phyloP scores from a whole-genome alignment of 495 filamentous ascomycete genomes.

The Lasiosphaeris hirsuta region DNA sequence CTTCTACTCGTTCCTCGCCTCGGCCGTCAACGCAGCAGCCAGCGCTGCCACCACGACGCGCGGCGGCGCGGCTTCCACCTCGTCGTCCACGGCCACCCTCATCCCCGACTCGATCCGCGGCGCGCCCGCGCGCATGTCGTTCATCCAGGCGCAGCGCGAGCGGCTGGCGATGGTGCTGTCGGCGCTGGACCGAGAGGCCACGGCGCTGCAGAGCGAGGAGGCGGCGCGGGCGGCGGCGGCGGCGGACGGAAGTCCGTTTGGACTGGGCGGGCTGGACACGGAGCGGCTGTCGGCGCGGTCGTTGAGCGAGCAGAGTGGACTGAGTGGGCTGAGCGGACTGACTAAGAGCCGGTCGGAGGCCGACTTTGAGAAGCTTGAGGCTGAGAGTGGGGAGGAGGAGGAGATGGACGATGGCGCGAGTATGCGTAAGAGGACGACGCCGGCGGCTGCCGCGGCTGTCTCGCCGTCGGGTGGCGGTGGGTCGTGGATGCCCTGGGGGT shows the following conservation, averaged over 20 bases:
- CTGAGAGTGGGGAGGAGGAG: slow-evolving; percentile 59
- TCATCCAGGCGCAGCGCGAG: slow-evolving; percentile 70
- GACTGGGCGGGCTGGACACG: slow-evolving; percentile 28
- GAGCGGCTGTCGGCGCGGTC: slow-evolving; percentile 22
- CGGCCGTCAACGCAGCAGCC: slow-evolving; percentile 54
- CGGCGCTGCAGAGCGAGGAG: slow-evolving; percentile 36
- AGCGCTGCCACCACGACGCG: not conserved
- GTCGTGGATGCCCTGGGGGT: slow-evolving; percentile 59
- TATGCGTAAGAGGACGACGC: slow-evolving; percentile 3
- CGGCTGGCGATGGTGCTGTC: slow-evolving; percentile 65
- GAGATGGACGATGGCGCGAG: slow-evolving; percentile 29
- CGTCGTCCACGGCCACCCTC: slow-evolving; percentile 43
- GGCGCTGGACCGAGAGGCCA: slow-evolving; percentile 72
- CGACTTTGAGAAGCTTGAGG: slow-evolving; percentile 80
- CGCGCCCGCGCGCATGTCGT: slow-evolving; percentile 62
- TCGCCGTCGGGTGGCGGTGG: slow-evolving; percentile 31
- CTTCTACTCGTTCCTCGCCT: slow-evolving; percentile 72
- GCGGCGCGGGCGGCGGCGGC: slow-evolving; percentile 17
- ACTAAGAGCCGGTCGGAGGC: slow-evolving; percentile 70
- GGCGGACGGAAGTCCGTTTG: slow-evolving; percentile 18
- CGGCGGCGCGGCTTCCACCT: not conserved
- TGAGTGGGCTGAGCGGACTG: slow-evolving; percentile 48
- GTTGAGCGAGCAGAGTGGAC: slow-evolving; percentile 41
- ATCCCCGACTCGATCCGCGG: slow-evolving; percentile 63
- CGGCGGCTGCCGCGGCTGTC: slow-evolving; percentile 11